Evolutionary conservation across 805 yeast genomes (phyloP).

Genomic region (Brettanomyces custersianus): DNA sequence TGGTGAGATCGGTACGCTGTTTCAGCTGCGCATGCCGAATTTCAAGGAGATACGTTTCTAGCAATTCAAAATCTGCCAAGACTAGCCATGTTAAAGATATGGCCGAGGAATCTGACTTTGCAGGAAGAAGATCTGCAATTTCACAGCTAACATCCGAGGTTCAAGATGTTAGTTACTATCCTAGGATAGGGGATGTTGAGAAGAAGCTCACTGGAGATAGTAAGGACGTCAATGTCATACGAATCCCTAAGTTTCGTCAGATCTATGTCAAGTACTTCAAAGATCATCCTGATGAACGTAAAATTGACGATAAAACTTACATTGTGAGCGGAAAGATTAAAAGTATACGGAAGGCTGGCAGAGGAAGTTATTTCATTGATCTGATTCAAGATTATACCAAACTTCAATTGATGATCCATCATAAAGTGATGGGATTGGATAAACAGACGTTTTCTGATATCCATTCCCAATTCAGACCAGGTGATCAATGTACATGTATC

Average conservation of each 20-base stretch:
- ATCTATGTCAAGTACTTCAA: conserved; percentile 20
- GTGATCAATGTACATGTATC: conserved; percentile 58
- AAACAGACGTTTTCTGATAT: conserved; percentile 31
- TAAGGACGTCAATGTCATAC: conserved; percentile 8
- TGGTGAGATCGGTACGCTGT: too few species aligned
- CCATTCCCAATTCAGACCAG: conserved; percentile 45
- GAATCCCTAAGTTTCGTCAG: conserved; percentile 33
- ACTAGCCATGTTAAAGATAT: conserved; percentile 2
- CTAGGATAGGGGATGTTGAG: conserved; percentile 10
- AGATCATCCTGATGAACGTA: conserved; percentile 14
- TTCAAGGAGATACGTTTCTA: too few species aligned
- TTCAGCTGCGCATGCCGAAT: too few species aligned
- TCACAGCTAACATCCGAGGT: conserved; percentile 3
- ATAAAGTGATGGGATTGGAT: conserved; percentile 33
- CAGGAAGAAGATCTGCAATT: conserved; percentile 20
- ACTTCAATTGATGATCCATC: conserved; percentile 57
- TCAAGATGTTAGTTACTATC: conserved; percentile 21
- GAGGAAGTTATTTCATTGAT: conserved; percentile 63
- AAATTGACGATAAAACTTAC: conserved; percentile 13
- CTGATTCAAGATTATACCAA: conserved; percentile 47
- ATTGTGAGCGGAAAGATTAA: conserved; percentile 48
- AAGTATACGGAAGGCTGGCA: conserved; percentile 56
- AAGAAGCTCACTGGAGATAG: neutral
- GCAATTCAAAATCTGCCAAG: too few species aligned
- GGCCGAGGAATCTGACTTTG: conserved; percentile 25